Evolutionary conservation across 768 basidiomycete species (phyloP).

Genomic region (Exidia glandulosa): DNA sequence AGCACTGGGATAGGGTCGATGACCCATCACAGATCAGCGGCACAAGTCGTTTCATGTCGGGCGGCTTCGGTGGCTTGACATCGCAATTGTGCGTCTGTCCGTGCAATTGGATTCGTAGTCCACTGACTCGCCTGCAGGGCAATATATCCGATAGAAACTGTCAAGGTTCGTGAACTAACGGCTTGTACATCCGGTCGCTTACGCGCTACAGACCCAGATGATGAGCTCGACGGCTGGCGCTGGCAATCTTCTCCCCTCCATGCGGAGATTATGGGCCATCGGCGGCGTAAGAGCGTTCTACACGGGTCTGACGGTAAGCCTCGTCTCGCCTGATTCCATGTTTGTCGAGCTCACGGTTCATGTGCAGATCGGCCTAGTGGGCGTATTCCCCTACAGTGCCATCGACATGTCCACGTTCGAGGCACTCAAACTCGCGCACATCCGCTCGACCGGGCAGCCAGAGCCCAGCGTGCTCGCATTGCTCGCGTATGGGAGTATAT

Average conservation of each 20-base stretch:
- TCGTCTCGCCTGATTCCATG: slow-evolving; percentile 7
- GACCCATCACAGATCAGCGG: slow-evolving; percentile 85
- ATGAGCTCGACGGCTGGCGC: slow-evolving; percentile 64
- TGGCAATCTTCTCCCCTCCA: neutral
- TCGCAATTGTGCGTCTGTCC: slow-evolving; percentile 72
- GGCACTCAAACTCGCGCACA: slow-evolving; percentile 84
- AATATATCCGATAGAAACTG: slow-evolving; percentile 93
- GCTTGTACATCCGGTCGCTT: neutral
- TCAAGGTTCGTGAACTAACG: slow-evolving; percentile 49
- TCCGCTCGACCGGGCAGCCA: slow-evolving; percentile 73
- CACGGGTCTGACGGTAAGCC: slow-evolving; percentile 72
- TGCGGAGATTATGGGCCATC: slow-evolving; percentile 52
- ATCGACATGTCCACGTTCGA: slow-evolving; percentile 99
- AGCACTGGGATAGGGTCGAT: slow-evolving; percentile 83
- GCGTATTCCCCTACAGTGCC: slow-evolving; percentile 95
- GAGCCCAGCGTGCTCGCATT: slow-evolving; percentile 84
- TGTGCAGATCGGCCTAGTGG: slow-evolving; percentile 77
- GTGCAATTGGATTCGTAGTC: neutral
- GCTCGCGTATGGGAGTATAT: slow-evolving; percentile 84
- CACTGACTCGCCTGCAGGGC: slow-evolving; percentile 34
- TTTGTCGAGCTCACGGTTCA: slow-evolving; percentile 10
- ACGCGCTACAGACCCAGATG: slow-evolving; percentile 77
- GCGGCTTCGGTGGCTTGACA: slow-evolving; percentile 90
- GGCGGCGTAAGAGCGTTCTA: slow-evolving; percentile 83
- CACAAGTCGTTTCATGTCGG: slow-evolving; percentile 84